Evolutionary conservation across 495 filamentous ascomycete genomes (phyloP), one percentile per base, ranked within the genome.

Genomic region (Trichocladium uniseriatum): DNA sequence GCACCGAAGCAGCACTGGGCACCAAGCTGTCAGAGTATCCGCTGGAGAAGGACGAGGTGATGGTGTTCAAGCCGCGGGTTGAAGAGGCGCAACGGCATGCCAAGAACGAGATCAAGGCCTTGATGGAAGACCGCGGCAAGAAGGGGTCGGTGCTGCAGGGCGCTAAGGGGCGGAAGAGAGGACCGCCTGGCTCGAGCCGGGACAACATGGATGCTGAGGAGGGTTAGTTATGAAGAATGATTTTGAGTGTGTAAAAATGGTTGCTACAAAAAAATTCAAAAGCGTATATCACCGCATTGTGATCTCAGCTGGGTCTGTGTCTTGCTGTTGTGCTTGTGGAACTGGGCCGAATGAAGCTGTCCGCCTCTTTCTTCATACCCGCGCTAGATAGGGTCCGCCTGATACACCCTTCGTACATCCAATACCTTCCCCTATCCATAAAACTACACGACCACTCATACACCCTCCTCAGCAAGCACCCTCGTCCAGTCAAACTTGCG

Each of bases 401-500:
- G n/a, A n/a, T n/a, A n/a, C n/a, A n/a, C n/a, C n/a, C n/a, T n/a
- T n/a, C n/a, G n/a, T n/a, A n/a, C n/a, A n/a, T n/a, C n/a, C n/a
- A n/a, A n/a, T n/a, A n/a, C n/a, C n/a, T n/a, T n/a, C n/a, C n/a
- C n/a, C n/a, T n/a, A n/a, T n/a, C n/a, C n/a, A n/a, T n/a, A n/a
- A n/a, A n/a, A n/a, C n/a, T n/a, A n/a, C n/a, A n/a, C n/a, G n/a
- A n/a, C n/a, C n/a, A n/a, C n/a, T 38, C 15, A 35, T 6, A 2
- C 34, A 22, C 22, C 31, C 43, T 38, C 67, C 45, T 72, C 74
- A 16, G 72, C 59, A 31, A 98, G 66, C 21, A 89, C 81, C 59
- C 83, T 81, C 16, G 92, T 97, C 94, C 94, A 98, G 71, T 98
- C 92, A 66, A 87, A 97, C 68, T 89, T 87, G 58, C 79, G 79